Conservation (phyloP, 176 grass and related monocot species). For the Thinopyrum elongatum region DNA sequence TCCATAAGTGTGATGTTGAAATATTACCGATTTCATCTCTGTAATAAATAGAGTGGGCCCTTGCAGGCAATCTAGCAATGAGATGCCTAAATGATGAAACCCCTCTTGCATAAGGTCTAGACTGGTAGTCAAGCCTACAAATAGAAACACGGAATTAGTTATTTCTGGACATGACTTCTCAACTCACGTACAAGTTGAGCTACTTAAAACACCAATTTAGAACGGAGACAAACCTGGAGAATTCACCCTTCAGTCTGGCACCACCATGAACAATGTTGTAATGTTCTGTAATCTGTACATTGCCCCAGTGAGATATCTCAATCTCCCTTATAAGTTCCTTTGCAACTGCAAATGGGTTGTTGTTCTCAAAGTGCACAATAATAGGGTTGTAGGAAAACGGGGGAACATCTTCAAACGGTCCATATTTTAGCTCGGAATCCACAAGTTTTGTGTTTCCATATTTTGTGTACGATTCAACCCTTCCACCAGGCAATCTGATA, state of each 20-base stretch:
- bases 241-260: conserved; percentile 87
- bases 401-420: conserved; percentile 70
- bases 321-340: conserved; percentile 89
- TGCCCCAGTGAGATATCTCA: conserved; percentile 97
- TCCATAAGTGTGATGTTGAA: conserved; percentile 94
- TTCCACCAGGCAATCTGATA: conserved; percentile 84
- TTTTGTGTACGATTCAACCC: conserved; percentile 93
- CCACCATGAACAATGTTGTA: conserved; percentile 89
- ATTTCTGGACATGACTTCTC: neutral
- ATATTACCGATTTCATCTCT: conserved; percentile 99
- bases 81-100: conserved; percentile 87
- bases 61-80: conserved; percentile 79
- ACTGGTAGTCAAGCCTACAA: conserved; percentile 90
- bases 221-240: conserved; percentile 73
- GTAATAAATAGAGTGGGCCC: conserved; percentile 94
- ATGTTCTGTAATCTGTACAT: conserved; percentile 85
- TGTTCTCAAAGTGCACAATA: conserved; percentile 95
- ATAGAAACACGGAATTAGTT: conserved; percentile 12
- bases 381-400: conserved; percentile 69
- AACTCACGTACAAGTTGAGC: neutral
- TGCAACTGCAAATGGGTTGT: conserved; percentile 87
- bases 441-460: conserved; percentile 63
- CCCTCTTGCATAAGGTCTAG: conserved; percentile 74
- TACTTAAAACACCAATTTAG: conserved; percentile 1
- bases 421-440: conserved; percentile 89